Evolutionary conservation across 192 early-diverging fungal species (phyloP).

Genomic region (Coemansia sp.): DNA sequence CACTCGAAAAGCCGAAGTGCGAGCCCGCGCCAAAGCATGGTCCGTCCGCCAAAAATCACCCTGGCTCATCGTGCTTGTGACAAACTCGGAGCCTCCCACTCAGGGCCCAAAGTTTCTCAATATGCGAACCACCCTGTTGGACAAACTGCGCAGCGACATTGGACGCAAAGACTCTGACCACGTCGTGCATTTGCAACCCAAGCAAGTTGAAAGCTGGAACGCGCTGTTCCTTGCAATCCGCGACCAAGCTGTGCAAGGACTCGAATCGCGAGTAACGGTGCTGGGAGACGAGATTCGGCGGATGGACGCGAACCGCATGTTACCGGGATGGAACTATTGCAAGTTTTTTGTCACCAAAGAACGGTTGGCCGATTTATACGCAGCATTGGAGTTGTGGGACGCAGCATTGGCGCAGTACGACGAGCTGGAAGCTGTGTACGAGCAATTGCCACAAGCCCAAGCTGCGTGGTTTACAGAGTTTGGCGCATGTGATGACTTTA

Average conservation of each 20-base stretch:
- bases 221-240: constrained; percentile 23
- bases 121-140: constrained; percentile 71
- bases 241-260: constrained; percentile 73
- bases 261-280: constrained; percentile 62
- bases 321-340: constrained; percentile 99
- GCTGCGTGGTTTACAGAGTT: constrained; percentile 93
- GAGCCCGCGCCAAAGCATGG: constrained; percentile 45
- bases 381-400: constrained; percentile 81
- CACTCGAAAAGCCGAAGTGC: constrained; percentile 42
- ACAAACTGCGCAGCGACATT: constrained; percentile 87
- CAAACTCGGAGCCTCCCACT: constrained; percentile 45
- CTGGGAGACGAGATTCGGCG: constrained; percentile 73
- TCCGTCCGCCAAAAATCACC: constrained; percentile 50
- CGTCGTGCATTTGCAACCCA: constrained; percentile 27
- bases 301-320: constrained; percentile 85
- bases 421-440: constrained; percentile 94
- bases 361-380: constrained; percentile 78
- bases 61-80: constrained; percentile 83
- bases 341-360: constrained; percentile 96
- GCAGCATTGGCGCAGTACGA: constrained; percentile 95
- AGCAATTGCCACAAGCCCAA: constrained; percentile 82
- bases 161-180: constrained; percentile 34
- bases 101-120: constrained; percentile 55
- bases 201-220: constrained; percentile 49
- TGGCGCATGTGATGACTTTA: constrained; percentile 91